Base-by-base conservation (phyloP, 225 moss, liverwort and hornwort genomes). In the Polytrichum commune region DNA sequence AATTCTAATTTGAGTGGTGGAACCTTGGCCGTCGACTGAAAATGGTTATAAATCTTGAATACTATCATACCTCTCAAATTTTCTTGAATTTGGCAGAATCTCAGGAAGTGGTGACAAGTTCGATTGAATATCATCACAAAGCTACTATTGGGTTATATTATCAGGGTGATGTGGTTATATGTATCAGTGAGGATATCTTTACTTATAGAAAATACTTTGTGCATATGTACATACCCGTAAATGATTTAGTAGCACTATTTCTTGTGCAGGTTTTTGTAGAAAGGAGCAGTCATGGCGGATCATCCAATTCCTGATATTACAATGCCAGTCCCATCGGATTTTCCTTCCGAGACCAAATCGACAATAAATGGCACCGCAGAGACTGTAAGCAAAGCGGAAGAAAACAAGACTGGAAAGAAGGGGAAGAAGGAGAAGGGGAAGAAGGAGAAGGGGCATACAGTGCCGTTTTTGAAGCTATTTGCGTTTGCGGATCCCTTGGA, bases 401-500 rank as follows among this genome's bases (percentile, higher is more conserved):
- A 18, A 18, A 18, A 29, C 18, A 30, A 65, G 3, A 69, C 57
- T 62, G 80, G 71, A 57, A 72, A 74, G 55, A 69, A 68, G 7
- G 10, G 55, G n/a, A n/a, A n/a, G n/a, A n/a, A n/a, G n/a, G n/a
- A n/a, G 30, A 71, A 80, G 68, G 67, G 64, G 3, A 22, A 62
- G 30, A 72, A 82, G 68, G 62, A 78, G 74, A 66, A 78, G 33
- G n/a, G 19, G 2, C 60, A 55, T 29, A 69, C 63, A 20, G 86
- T 87, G 60, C 32, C 86, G 6, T 87, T 74, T 55, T 19, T 55
- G 66, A 87, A 76, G 27, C 74, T 87, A 8, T 87, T 87, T 60
- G 24, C 78, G 35, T 87, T 81, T 64, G 86, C 86, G 30, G 86
- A 86, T 67, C 32, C 54, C 62, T 80, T 70, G 80, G 86, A 86